Evolutionary conservation across 331 rosid species (phyloP).

Genomic region (Cucumis variabilis): DNA sequence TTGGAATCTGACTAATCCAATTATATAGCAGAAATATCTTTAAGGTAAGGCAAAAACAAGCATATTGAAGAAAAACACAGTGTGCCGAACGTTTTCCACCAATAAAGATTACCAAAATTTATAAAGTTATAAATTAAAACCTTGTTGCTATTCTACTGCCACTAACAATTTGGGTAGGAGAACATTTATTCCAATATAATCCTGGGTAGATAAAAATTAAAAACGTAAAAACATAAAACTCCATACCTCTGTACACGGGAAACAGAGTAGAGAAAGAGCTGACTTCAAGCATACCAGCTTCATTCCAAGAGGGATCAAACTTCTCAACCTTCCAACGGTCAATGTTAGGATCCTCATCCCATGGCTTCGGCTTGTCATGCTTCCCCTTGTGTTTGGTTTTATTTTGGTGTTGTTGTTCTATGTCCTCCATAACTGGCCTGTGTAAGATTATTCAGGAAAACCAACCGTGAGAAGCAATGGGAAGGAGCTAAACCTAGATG

Average conservation of each 20-base stretch:
- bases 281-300: conserved; percentile 85
- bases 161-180: neutral
- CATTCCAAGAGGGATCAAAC: conserved; percentile 93
- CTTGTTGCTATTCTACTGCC: neutral
- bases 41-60: neutral
- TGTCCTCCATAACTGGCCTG: conserved; percentile 30
- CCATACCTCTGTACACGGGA: conserved; percentile 70
- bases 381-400: conserved; percentile 71
- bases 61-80: neutral
- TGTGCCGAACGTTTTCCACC: neutral
- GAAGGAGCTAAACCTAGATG: neutral
- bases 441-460: neutral
- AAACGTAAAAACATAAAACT: neutral
- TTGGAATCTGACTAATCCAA: neutral
- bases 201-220: neutral
- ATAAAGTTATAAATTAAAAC: neutral
- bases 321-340: conserved; percentile 82
- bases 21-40: neutral
- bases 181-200: too few relatives aligned
- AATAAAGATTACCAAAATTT: neutral
- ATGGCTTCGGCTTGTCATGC: conserved; percentile 95
- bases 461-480: conserved; percentile 19
- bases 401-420: conserved; percentile 12
- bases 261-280: conserved; percentile 90
- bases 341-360: conserved; percentile 96